Base-by-base conservation (phyloP, 352 stramenopile genomes). In the Phytopythium montanum region DNA sequence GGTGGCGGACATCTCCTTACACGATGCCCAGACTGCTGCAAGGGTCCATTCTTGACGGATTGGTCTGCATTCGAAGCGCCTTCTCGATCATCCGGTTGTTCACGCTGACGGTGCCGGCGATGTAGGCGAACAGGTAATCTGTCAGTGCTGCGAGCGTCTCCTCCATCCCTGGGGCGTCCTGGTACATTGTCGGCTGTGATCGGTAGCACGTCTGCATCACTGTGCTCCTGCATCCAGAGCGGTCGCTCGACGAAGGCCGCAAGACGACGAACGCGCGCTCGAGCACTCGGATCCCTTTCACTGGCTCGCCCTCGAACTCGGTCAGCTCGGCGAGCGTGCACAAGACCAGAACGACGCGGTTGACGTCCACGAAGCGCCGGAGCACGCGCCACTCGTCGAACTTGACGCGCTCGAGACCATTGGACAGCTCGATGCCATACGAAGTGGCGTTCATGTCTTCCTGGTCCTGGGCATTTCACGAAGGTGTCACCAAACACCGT, bases 11-110 rank as follows among this genome's bases (percentile, higher is more conserved):
- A 39, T 18, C 34, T 39, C 7, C 7, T 39, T 39, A 39, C 34
- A 39, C 34, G 7, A 39, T 14, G 34, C 34, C 18, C 34, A 39
- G 34, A 39, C 5, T 39, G 9, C 34, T n/a, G n/a, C n/a, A 12
- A 7, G 14, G 5, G 4, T 44, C 38, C 14, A 6, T 44, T 6
- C 14, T 2, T 21, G 38, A 44, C 16, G n/a, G 16, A 5, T 14
- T 18, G 19, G 36, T n/a, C 14, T 42, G 36, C 1, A 18, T 6
- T 7, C 38, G 38, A 19, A 44, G 38, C 38, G 38, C 38, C 8
- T 44, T 44, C 29, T 56, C 50, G 36, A 56, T 56, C 50, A 56
- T 56, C 23, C 41, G 50, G 33, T 56, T 12, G 50, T 56, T 56
- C 18, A 42, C n/a, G 31, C 50, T 56, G 19, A 56, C n/a, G 28